Evolutionary conservation across 1,139 yeast species (phyloP).

Genomic region (Kazachstania sp.): DNA sequence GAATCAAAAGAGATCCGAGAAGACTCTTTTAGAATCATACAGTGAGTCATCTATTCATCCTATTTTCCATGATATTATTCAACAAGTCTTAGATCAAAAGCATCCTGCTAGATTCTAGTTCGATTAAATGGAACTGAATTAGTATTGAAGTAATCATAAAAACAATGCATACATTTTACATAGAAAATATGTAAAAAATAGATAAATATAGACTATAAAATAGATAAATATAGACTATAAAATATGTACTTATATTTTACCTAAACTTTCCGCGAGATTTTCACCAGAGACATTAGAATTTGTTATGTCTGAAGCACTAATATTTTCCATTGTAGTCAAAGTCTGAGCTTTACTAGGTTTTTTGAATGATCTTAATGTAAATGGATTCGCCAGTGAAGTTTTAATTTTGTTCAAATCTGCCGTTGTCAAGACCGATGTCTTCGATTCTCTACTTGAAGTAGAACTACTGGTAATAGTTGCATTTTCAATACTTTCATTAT

Average conservation of each 20-base stretch:
- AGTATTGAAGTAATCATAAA: background rate
- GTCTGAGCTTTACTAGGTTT: constrained; percentile 14
- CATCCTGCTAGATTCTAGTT: constrained; percentile 7
- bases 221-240: background rate
- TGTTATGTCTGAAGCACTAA: constrained; percentile 8
- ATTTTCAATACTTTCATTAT: background rate
- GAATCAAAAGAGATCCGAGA: constrained; percentile 23
- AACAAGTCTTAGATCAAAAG: constrained; percentile 33
- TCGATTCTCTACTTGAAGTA: background rate
- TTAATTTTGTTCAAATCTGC: background rate
- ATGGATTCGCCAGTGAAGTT: background rate
- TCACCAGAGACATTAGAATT: background rate
- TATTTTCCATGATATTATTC: constrained; percentile 46
- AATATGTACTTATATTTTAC: background rate
- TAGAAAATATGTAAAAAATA: background rate
- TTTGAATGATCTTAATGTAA: constrained; percentile 10
- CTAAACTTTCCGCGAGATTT: too few species aligned
- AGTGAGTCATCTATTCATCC: constrained; percentile 35
- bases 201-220: too few species aligned
- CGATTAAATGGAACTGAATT: background rate
- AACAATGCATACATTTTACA: background rate
- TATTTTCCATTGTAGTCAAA: constrained; percentile 13
- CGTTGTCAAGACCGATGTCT: background rate
- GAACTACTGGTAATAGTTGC: background rate
- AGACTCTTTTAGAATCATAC: constrained; percentile 34